Evolutionary conservation across 345 rosid genomes (phyloP).

Genomic region (Turritis glabra): DNA sequence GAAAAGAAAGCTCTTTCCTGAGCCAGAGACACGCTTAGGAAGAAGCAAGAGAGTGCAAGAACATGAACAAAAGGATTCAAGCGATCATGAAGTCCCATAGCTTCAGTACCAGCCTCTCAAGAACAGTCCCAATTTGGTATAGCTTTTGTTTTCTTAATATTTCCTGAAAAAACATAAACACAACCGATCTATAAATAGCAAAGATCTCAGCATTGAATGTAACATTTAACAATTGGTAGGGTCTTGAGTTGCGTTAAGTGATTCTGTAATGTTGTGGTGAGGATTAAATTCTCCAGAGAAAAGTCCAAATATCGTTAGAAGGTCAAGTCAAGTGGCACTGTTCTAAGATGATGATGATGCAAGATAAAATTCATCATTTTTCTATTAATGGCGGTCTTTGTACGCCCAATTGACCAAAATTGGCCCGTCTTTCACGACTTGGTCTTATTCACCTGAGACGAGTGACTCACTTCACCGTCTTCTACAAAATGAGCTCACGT

Average conservation of each 20-base stretch:
- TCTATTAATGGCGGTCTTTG: conserved; percentile 14
- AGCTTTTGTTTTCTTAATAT: background rate
- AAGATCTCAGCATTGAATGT: background rate
- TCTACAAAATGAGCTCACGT: background rate
- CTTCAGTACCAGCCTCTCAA: background rate
- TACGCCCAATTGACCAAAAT: conserved; percentile 12
- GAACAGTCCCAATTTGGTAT: background rate
- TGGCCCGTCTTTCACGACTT: background rate
- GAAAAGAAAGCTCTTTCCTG: conserved; percentile 28
- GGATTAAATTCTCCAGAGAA: conserved; percentile 5
- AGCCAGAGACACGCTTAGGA: conserved; percentile 8
- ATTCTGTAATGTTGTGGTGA: background rate
- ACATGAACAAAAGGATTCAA: background rate
- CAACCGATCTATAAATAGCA: background rate
- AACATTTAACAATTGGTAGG: conserved; percentile 6
- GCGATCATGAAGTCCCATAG: conserved; percentile 18
- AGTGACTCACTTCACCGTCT: background rate
- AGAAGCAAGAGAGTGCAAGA: conserved; percentile 9
- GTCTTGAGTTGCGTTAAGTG: background rate
- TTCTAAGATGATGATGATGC: conserved; percentile 14
- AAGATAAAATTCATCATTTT: background rate
- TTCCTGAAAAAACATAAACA: conserved; percentile 3
- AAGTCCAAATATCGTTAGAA: conserved; percentile 24
- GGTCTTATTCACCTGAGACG: conserved; percentile 15
- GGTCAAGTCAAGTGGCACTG: conserved; percentile 25